A percentile compares a stretch with the other conserved stretches of the same genome.
Conservation (phyloP, 108 stramenopile species). For the Nitzschia sp. region DNA sequence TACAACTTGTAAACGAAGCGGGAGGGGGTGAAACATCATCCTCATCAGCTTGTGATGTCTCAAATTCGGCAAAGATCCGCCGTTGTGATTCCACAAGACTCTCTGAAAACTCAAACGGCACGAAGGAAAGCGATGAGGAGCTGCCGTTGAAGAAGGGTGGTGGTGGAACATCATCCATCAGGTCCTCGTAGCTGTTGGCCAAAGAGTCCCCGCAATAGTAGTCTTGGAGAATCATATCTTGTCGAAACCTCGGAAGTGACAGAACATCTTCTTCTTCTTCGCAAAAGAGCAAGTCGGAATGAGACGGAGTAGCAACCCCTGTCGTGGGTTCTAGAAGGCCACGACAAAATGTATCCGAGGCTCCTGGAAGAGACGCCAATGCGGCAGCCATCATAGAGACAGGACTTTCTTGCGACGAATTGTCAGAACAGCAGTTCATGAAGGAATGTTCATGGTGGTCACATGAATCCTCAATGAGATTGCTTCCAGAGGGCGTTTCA, state of each 20-base stretch:
- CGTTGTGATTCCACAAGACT: not conserved
- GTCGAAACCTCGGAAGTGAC: conserved; percentile 9
- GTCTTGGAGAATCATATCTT: conserved; percentile 1
- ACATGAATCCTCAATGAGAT: conserved; percentile 10
- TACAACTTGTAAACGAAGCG: not conserved
- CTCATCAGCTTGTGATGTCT: not conserved
- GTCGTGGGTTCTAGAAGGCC: too few species aligned
- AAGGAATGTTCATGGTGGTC: conserved; percentile 1
- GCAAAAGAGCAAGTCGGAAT: too few species aligned
- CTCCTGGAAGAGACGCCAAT: not conserved
- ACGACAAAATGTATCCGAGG: not conserved
- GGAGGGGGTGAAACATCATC: not conserved
- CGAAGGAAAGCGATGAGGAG: too few species aligned
- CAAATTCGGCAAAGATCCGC: not conserved
- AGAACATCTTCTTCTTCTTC: too few species aligned
- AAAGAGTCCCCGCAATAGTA: too few species aligned
- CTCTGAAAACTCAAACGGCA: not conserved
- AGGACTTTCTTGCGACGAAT: not conserved
- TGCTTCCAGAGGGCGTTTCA: conserved; percentile 2
- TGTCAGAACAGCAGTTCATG: not conserved
- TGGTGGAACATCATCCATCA: conserved; percentile 6
- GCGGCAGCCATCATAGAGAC: conserved; percentile 1
- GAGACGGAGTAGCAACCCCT: too few species aligned
- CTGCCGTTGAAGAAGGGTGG: too few species aligned
- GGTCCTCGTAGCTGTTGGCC: too few species aligned